Evolutionary conservation across 2,329 filamentous ascomycete species (phyloP).

Genomic region (Venturia pyrina): DNA sequence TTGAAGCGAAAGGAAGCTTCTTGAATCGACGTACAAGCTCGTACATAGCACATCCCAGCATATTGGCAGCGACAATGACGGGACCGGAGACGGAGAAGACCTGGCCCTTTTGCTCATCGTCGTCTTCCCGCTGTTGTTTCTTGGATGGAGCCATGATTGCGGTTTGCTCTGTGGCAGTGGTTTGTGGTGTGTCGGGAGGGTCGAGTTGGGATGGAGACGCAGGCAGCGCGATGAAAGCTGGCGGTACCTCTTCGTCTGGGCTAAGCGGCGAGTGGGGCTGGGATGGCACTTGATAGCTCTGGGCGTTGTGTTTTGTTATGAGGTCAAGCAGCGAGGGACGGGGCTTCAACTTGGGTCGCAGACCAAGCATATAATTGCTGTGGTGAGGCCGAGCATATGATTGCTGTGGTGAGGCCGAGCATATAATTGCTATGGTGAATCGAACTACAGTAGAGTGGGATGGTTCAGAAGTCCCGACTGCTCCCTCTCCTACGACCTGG

Average conservation of each 20-base stretch:
- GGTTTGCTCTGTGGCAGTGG: not conserved
- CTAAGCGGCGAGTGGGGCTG: constrained; percentile 21
- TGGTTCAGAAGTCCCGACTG: too few species aligned
- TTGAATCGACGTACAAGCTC: constrained; percentile 60
- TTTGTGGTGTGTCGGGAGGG: not conserved
- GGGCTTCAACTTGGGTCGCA: constrained; percentile 48
- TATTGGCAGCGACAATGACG: constrained; percentile 93
- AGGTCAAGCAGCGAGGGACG: constrained; percentile 55
- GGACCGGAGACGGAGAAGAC: constrained; percentile 69
- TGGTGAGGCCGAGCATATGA: constrained; percentile 38
- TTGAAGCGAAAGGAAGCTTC: not conserved
- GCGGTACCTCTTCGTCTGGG: constrained; percentile 12
- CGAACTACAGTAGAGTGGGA: too few species aligned
- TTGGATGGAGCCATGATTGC: constrained; percentile 12
- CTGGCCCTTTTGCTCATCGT: constrained; percentile 32
- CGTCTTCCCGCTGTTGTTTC: constrained; percentile 7
- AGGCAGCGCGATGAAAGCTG: constrained; percentile 17
- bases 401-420: constrained; percentile 33
- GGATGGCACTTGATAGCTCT: constrained; percentile 31
- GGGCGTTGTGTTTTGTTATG: constrained; percentile 41
- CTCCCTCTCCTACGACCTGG: not conserved
- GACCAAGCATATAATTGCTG: constrained; percentile 38
- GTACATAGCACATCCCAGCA: constrained; percentile 99
- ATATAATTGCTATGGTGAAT: constrained; percentile 23
- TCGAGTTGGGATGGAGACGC: constrained; percentile 2